Conservation (phyloP, 768 basidiomycete species). For the Tricholoma sp. region DNA sequence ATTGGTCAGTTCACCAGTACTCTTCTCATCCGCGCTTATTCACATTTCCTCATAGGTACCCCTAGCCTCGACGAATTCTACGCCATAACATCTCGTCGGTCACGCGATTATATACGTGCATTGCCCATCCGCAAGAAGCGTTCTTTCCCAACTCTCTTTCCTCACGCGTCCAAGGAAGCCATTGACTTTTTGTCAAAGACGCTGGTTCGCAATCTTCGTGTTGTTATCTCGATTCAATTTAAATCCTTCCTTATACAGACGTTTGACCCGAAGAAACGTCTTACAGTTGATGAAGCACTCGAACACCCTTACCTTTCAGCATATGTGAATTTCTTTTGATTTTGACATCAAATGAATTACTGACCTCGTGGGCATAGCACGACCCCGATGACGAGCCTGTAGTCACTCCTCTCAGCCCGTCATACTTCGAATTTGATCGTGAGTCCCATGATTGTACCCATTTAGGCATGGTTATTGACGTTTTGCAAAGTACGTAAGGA, state of each 20-base stretch:
- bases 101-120: slow-evolving; percentile 92
- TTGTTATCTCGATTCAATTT: background rate
- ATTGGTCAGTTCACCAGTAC: slow-evolving; percentile 37
- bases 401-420: slow-evolving; percentile 72
- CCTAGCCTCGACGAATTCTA: slow-evolving; percentile 98
- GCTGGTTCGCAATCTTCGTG: slow-evolving; percentile 43
- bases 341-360: slow-evolving; percentile 5
- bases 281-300: slow-evolving; percentile 90
- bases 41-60: slow-evolving; percentile 40
- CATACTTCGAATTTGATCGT: slow-evolving; percentile 91
- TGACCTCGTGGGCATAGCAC: slow-evolving; percentile 50
- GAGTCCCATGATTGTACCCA: slow-evolving; percentile 21
- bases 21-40: background rate
- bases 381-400: slow-evolving; percentile 88
- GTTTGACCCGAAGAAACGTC: slow-evolving; percentile 96
- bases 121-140: slow-evolving; percentile 89
- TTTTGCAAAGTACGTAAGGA: slow-evolving; percentile 55
- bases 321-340: slow-evolving; percentile 45
- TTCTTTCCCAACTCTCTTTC: slow-evolving; percentile 81
- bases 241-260: slow-evolving; percentile 43
- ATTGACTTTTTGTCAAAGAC: slow-evolving; percentile 70
- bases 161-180: slow-evolving; percentile 79
- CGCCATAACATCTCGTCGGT: slow-evolving; percentile 88
- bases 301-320: slow-evolving; percentile 92
- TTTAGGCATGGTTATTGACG: background rate